phyloP scores from a whole-genome alignment of 305 asterid genomes.

The Fraxinus paxiana region DNA sequence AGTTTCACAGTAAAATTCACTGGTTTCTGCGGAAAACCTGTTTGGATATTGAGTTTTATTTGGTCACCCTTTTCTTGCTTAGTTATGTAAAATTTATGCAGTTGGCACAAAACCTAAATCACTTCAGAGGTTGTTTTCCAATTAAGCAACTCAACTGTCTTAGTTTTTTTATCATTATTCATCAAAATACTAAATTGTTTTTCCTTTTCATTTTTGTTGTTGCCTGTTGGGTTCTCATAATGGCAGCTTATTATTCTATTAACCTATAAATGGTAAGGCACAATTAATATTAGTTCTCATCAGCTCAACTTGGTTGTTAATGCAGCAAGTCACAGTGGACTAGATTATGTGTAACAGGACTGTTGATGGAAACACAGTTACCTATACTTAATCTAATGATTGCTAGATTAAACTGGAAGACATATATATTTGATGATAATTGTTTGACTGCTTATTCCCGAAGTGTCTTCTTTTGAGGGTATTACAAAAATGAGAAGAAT shows the following conservation, averaged over 20 bases:
- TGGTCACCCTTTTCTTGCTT: not conserved
- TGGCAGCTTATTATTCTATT: not conserved
- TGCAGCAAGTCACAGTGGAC: not conserved
- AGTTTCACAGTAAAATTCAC: not conserved
- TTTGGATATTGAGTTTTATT: not conserved
- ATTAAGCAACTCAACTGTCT: not conserved
- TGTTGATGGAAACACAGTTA: not conserved
- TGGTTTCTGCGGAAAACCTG: not conserved
- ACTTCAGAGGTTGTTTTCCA: not conserved
- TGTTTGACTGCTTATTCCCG: not conserved
- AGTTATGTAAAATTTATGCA: not conserved
- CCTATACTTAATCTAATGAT: not conserved
- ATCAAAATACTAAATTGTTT: not conserved
- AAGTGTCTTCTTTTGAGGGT: conserved; percentile 1
- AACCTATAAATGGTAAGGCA: not conserved
- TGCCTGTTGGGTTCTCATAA: not conserved
- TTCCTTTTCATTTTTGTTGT: not conserved
- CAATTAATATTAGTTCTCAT: not conserved
- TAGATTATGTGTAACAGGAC: not conserved
- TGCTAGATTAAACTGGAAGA: not conserved
- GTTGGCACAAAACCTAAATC: not conserved
- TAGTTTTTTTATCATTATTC: not conserved
- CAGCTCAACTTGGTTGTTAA: not conserved
- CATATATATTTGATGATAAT: conserved; percentile 1
- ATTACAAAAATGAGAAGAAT: conserved; percentile 1